Conservation (phyloP, 1,284 basidiomycete genomes). For the Xerocomus cyaneibrunnescens region DNA sequence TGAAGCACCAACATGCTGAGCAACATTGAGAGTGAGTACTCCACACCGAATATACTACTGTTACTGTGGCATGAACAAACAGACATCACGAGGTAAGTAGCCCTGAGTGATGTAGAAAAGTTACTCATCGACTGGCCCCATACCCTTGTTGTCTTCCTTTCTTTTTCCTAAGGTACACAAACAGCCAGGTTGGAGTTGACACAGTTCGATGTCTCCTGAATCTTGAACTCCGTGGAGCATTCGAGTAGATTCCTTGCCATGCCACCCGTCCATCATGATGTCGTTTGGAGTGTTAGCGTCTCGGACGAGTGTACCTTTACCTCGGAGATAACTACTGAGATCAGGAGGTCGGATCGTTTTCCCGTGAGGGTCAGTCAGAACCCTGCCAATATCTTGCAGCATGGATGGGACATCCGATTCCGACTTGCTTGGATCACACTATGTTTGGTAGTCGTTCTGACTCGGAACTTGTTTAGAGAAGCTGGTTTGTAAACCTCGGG, state of each 20-base stretch:
- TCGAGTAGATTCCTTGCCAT: neutral
- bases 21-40: neutral
- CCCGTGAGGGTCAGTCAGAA: neutral
- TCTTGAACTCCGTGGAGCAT: neutral
- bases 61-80: too few relatives aligned
- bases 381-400: neutral
- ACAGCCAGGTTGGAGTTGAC: neutral
- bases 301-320: neutral
- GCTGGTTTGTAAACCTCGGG: too few relatives aligned
- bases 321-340: neutral
- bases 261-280: too few relatives aligned
- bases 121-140: neutral
- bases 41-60: neutral
- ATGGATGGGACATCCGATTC: neutral
- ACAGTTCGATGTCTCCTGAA: neutral
- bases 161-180: neutral
- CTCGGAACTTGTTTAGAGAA: too few relatives aligned
- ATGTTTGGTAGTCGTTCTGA: too few relatives aligned
- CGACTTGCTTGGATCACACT: neutral
- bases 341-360: neutral
- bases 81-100: neutral
- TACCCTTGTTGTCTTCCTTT: neutral
- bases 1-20: neutral
- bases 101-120: neutral
- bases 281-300: neutral